Evolutionary conservation across 2,329 filamentous ascomycete genomes (phyloP).

Genomic region (Aspergillus udagawae): DNA sequence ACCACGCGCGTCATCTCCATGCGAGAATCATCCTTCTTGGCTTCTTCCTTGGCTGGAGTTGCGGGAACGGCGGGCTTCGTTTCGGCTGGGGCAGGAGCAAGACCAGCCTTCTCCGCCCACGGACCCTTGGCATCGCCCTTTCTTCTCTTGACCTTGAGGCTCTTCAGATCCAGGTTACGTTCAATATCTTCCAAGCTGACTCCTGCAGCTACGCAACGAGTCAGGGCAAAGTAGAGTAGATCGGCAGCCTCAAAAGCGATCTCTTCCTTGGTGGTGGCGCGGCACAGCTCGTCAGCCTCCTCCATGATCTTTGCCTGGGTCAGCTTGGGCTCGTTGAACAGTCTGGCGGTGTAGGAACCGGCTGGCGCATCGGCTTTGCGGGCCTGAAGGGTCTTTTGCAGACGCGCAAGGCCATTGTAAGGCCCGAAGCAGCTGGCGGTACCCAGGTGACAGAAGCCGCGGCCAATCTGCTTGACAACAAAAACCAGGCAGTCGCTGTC

Average conservation of each 20-base stretch:
- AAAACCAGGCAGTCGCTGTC: constrained; percentile 91
- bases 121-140: constrained; percentile 91
- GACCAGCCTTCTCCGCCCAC: constrained; percentile 80
- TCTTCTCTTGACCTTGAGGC: constrained; percentile 88
- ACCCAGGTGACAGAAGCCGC: constrained; percentile 88
- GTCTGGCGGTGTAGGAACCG: constrained; percentile 87
- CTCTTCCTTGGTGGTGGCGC: constrained; percentile 75
- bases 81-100: constrained; percentile 49
- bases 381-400: constrained; percentile 81
- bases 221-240: constrained; percentile 90
- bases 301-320: constrained; percentile 96
- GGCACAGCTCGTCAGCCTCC: constrained; percentile 90
- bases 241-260: constrained; percentile 94
- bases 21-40: constrained; percentile 53
- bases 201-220: constrained; percentile 80
- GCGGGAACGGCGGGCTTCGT: constrained; percentile 2
- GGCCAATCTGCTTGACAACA: constrained; percentile 81
- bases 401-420: constrained; percentile 71
- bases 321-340: constrained; percentile 89
- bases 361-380: constrained; percentile 78
- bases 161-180: constrained; percentile 88
- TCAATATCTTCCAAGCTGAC: constrained; percentile 87
- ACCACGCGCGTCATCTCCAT: constrained; percentile 83
- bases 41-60: constrained; percentile 21
- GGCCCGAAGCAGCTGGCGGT: constrained; percentile 91